Conservation (phyloP, 768 basidiomycete species). For the Xerocomus spinulosus region DNA sequence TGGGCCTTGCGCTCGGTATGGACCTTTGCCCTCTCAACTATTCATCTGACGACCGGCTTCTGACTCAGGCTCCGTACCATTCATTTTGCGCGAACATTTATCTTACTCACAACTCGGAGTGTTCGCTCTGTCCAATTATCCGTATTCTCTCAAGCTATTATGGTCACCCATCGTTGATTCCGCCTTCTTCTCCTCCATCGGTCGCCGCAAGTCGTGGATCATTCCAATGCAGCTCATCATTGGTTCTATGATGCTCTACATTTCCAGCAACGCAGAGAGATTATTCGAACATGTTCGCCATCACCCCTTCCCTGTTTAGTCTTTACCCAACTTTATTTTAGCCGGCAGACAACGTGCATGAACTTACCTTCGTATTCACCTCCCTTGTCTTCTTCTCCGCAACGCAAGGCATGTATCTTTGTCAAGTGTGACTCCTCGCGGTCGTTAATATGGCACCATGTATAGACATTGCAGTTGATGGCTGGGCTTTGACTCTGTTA, state of each 20-base stretch:
- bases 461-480: slow-evolving; percentile 95
- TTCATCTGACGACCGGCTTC: slow-evolving; percentile 5
- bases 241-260: slow-evolving; percentile 75
- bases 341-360: slow-evolving; percentile 76
- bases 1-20: slow-evolving; percentile 85
- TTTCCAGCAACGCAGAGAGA: slow-evolving; percentile 68
- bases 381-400: slow-evolving; percentile 92
- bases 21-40: background rate
- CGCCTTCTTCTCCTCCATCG: slow-evolving; percentile 71
- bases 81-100: slow-evolving; percentile 89
- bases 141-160: slow-evolving; percentile 93
- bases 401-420: slow-evolving; percentile 73
- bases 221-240: slow-evolving; percentile 94
- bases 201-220: slow-evolving; percentile 98
- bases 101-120: slow-evolving; percentile 96
- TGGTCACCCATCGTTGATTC: slow-evolving; percentile 99
- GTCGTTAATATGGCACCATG: slow-evolving; percentile 11
- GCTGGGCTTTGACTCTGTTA: slow-evolving; percentile 80
- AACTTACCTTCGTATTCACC: slow-evolving; percentile 82
- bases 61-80: slow-evolving; percentile 87
- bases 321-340: slow-evolving; percentile 31
- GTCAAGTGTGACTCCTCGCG: background rate
- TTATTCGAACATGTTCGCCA: slow-evolving; percentile 69
- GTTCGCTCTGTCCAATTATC: slow-evolving; percentile 89
- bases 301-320: slow-evolving; percentile 1